These are phyloP conservation scores for Crucihimalaya himalaica DNA, from an alignment of 345 rosid genomes.

Conservation along the genomic window DNA sequence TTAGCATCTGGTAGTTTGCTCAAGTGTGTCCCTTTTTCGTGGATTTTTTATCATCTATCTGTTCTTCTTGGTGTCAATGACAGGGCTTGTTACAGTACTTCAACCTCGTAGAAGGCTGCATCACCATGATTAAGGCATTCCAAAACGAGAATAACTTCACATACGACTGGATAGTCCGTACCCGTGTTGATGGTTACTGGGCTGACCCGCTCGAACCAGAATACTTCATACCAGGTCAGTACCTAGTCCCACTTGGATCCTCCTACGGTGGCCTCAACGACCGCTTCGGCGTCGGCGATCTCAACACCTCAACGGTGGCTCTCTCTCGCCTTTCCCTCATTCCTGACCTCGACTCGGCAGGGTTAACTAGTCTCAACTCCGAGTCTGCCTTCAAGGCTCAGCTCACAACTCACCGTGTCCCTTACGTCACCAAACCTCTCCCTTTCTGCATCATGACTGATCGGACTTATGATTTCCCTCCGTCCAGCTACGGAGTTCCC, in stretches of 20 bases:
- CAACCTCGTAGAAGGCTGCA: slow-evolving; percentile 79
- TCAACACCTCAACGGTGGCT: slow-evolving; percentile 59
- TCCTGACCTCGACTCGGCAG: slow-evolving; percentile 63
- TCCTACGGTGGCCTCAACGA: slow-evolving; percentile 92
- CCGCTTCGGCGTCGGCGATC: slow-evolving; percentile 83
- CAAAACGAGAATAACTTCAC: slow-evolving; percentile 56
- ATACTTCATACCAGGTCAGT: slow-evolving; percentile 58
- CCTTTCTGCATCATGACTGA: slow-evolving; percentile 83
- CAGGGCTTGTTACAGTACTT: slow-evolving; percentile 93
- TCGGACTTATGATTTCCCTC: slow-evolving; percentile 69
- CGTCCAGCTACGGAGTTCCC: slow-evolving; percentile 69
- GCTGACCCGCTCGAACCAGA: slow-evolving; percentile 59
- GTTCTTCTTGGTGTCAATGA: slow-evolving; percentile 8
- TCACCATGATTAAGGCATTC: slow-evolving; percentile 60
- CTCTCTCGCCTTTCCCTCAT: slow-evolving; percentile 82
- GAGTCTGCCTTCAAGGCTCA: slow-evolving; percentile 84
- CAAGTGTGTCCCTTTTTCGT: no score
- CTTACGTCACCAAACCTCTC: slow-evolving; percentile 45
- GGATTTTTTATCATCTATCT: neutral
- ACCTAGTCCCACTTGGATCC: slow-evolving; percentile 84
- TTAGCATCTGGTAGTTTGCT: no score
- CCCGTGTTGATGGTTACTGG: slow-evolving; percentile 96
- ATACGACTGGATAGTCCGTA: slow-evolving; percentile 90
- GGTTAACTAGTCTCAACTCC: slow-evolving; percentile 67
- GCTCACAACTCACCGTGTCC: slow-evolving; percentile 54